Evolutionary conservation across 179 eudicot species (phyloP).

Genomic region (Amaranthus tricolor): DNA sequence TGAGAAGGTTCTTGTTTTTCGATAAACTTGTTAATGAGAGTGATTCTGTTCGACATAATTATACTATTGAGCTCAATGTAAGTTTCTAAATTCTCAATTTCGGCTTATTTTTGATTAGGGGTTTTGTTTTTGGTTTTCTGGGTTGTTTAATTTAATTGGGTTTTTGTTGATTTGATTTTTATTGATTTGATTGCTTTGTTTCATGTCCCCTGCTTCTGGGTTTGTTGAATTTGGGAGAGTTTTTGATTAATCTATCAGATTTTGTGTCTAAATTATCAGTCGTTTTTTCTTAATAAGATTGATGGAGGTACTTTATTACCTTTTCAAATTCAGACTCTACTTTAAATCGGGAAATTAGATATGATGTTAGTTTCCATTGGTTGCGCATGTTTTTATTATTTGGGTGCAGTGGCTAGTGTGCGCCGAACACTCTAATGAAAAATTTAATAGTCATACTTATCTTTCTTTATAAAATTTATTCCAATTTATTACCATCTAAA

Average conservation of each 20-base stretch:
- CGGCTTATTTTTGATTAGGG: background rate
- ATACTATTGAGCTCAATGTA: slow-evolving; percentile 71
- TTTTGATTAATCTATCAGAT: background rate
- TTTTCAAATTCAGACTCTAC: background rate
- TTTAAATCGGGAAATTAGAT: background rate
- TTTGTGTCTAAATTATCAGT: background rate
- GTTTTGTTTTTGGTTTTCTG: background rate
- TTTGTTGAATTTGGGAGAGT: background rate
- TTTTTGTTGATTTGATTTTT: background rate
- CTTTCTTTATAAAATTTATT: no score
- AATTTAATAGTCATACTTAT: no score
- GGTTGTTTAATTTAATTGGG: background rate
- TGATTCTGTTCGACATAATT: slow-evolving; percentile 63
- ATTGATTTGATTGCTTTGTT: background rate
- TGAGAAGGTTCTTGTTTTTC: slow-evolving; percentile 74
- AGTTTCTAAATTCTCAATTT: slow-evolving; percentile 14
- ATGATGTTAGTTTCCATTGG: background rate
- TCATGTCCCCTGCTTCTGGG: background rate
- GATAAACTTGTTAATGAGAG: slow-evolving; percentile 84
- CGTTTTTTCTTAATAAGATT: background rate
- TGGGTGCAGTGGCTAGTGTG: background rate
- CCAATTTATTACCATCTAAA: no score
- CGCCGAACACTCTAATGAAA: no score
- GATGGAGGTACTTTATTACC: background rate
- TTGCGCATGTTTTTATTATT: background rate